phyloP scores from a whole-genome alignment of 2,329 filamentous ascomycete species.

The Fusarium sarcochroum region DNA sequence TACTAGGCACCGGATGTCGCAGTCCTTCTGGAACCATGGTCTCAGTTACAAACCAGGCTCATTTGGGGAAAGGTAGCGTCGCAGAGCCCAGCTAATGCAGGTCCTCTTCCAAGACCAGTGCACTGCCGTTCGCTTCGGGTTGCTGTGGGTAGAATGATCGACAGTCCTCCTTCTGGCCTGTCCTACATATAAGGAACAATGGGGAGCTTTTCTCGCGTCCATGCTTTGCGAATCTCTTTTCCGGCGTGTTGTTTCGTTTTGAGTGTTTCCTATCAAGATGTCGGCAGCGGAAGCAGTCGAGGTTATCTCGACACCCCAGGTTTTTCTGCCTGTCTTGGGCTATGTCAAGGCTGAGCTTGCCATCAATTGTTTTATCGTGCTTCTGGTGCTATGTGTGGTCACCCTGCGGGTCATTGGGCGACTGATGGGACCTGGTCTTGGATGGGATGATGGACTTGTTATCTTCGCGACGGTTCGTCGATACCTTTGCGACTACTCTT shows the following conservation, averaged over 20 bases:
- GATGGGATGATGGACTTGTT: slow-evolving; percentile 52
- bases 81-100: slow-evolving; percentile 24
- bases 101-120: slow-evolving; percentile 1
- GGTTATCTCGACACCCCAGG: slow-evolving; percentile 33
- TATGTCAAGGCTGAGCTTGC: slow-evolving; percentile 50
- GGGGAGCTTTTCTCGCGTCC: not conserved
- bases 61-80: slow-evolving; percentile 2
- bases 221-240: slow-evolving; percentile 6
- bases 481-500: too few species aligned
- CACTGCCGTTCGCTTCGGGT: not conserved
- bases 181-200: slow-evolving; percentile 36
- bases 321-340: slow-evolving; percentile 35
- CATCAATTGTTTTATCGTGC: slow-evolving; percentile 52
- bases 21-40: slow-evolving; percentile 7
- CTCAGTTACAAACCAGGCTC: slow-evolving; percentile 1
- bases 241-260: slow-evolving; percentile 17
- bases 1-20: not conserved
- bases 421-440: slow-evolving; percentile 51
- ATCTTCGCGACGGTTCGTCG: slow-evolving; percentile 46
- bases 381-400: slow-evolving; percentile 49
- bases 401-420: slow-evolving; percentile 48
- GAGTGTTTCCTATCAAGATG: slow-evolving; percentile 17
- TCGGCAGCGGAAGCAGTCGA: slow-evolving; percentile 5
- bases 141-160: slow-evolving; percentile 20
- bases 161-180: slow-evolving; percentile 11